These are phyloP conservation scores for Teratosphaeria gauchensis DNA, from an alignment of 2,329 filamentous ascomycete species.

Conservation along the genomic window DNA sequence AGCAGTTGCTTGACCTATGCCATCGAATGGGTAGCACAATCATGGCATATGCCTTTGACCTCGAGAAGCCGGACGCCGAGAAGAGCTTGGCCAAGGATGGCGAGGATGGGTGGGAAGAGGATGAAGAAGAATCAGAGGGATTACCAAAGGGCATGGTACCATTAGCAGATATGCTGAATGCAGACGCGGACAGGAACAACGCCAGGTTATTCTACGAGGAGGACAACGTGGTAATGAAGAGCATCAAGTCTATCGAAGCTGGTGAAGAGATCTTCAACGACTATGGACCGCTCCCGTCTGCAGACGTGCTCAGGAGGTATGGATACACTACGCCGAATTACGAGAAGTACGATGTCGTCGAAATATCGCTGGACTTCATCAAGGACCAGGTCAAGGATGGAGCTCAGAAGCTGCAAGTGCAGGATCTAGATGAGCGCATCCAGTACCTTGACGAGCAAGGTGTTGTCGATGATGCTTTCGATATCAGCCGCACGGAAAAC, in stretches of 20 bases:
- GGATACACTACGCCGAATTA: constrained; percentile 79
- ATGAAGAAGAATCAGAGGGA: constrained; percentile 27
- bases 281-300: constrained; percentile 74
- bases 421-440: constrained; percentile 20
- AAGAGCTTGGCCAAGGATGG: constrained; percentile 41
- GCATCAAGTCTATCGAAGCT: constrained; percentile 56
- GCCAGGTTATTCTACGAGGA: constrained; percentile 55
- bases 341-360: constrained; percentile 69
- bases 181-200: constrained; percentile 74
- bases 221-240: constrained; percentile 56
- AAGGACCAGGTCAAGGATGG: constrained; percentile 32
- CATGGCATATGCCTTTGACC: constrained; percentile 88
- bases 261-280: constrained; percentile 81
- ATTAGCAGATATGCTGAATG: constrained; percentile 81
- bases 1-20: constrained; percentile 46
- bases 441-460: constrained; percentile 52
- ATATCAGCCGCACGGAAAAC: constrained; percentile 33
- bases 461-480: constrained; percentile 65
- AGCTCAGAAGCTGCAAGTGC: constrained; percentile 3
- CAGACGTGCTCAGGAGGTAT: constrained; percentile 73
- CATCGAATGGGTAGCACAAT: constrained; percentile 81
- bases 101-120: constrained; percentile 35
- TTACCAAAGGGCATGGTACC: constrained; percentile 75
- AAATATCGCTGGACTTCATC: constrained; percentile 57
- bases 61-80: constrained; percentile 42